A percentile compares a stretch with the other conserved stretches of the same genome.
Conservation (phyloP, 805 yeast genomes). For the Scheffersomyces coipomensis region DNA sequence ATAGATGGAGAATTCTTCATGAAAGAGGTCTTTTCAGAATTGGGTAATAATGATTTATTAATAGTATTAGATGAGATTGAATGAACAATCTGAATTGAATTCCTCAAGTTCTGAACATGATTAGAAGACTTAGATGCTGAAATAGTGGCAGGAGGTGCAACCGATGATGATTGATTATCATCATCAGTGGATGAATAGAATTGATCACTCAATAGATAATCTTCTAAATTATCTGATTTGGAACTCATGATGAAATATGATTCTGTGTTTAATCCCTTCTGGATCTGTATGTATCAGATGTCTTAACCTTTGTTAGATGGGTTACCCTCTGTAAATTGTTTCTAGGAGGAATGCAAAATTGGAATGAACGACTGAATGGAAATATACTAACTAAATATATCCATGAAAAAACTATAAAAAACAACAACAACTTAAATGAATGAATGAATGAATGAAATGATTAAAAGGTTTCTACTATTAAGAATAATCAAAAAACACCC, state of each 20-base stretch:
- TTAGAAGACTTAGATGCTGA: not conserved
- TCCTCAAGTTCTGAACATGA: constrained; percentile 24
- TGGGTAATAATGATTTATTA: constrained; percentile 11
- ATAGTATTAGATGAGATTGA: constrained; percentile 25
- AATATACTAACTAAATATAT: too few species aligned
- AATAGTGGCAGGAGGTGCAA: not conserved
- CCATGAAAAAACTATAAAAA: too few species aligned
- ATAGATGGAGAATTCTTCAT: constrained; percentile 42
- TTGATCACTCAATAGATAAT: constrained; percentile 28
- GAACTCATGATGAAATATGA: not conserved
- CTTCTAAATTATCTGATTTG: constrained; percentile 23
- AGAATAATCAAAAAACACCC: too few species aligned
- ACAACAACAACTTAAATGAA: too few species aligned
- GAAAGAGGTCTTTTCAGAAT: constrained; percentile 17
- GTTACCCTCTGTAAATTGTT: too few species aligned
- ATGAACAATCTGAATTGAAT: constrained; percentile 24
- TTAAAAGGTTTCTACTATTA: too few species aligned
- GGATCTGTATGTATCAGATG: not conserved
- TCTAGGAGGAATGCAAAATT: too few species aligned
- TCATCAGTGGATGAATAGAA: constrained; percentile 29
- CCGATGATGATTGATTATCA: not conserved
- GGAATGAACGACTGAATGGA: too few species aligned
- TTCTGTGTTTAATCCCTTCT: not conserved
- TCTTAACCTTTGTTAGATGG: too few species aligned
- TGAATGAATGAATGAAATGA: too few species aligned